Evolutionary conservation across 1,284 basidiomycete genomes (phyloP).

Genomic region (Ganoderma multipileum): DNA sequence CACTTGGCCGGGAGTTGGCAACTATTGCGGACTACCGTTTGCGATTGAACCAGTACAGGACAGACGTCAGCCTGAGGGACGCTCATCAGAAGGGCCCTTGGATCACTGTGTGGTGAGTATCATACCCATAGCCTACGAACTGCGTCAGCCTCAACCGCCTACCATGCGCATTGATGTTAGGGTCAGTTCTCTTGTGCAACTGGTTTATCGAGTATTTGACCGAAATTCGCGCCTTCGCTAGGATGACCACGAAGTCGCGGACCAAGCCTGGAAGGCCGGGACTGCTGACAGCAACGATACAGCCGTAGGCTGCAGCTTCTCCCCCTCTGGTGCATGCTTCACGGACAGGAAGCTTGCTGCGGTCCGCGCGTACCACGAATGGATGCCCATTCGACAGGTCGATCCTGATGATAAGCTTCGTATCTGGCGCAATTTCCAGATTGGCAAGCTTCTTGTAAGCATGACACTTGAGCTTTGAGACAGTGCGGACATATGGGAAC

Average conservation of each 20-base stretch:
- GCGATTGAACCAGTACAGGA: constrained; percentile 66
- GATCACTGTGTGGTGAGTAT: constrained; percentile 62
- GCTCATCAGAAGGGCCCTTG: constrained; percentile 63
- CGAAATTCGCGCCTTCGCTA: constrained; percentile 21
- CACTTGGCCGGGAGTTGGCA: constrained; percentile 61
- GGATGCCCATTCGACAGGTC: constrained; percentile 75
- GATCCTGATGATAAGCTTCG: constrained; percentile 64
- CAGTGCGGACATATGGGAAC: not conserved
- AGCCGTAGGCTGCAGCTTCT: constrained; percentile 58
- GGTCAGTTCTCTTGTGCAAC: not conserved
- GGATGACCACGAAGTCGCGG: constrained; percentile 71
- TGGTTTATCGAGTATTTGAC: not conserved
- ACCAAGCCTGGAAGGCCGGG: constrained; percentile 71
- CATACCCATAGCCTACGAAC: not conserved
- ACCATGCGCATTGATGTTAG: not conserved
- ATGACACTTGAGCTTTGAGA: not conserved
- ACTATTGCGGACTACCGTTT: constrained; percentile 69
- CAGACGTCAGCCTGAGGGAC: constrained; percentile 55
- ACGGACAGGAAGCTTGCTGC: constrained; percentile 70
- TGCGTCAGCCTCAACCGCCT: not conserved
- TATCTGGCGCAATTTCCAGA: constrained; percentile 74
- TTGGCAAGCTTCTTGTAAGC: constrained; percentile 59
- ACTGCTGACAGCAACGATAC: constrained; percentile 71
- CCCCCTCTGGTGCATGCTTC: constrained; percentile 63
- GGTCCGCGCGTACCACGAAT: constrained; percentile 71